These are phyloP conservation scores for Penicillium psychrofluorescens DNA, from an alignment of 495 filamentous ascomycete species.

Conservation along the genomic window DNA sequence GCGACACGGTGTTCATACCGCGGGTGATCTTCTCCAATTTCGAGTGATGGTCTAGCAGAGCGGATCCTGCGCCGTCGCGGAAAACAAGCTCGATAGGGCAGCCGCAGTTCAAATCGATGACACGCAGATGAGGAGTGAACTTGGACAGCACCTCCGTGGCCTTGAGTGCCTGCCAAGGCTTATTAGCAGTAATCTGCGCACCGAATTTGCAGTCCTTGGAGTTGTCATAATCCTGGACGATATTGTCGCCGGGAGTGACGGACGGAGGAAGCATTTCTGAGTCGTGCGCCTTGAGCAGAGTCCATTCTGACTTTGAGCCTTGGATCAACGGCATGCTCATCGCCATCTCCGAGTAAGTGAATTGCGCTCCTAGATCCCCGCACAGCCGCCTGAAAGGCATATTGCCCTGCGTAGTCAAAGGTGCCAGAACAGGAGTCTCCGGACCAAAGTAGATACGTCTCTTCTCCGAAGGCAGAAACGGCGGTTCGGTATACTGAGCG, in stretches of 20 bases:
- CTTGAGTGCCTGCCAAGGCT: constrained; percentile 80
- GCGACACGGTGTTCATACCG: constrained; percentile 89
- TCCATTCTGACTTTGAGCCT: constrained; percentile 88
- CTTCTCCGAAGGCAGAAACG: constrained; percentile 87
- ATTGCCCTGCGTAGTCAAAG: constrained; percentile 92
- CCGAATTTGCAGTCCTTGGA: constrained; percentile 79
- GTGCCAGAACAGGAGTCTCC: constrained; percentile 86
- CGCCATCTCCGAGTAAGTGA: constrained; percentile 98
- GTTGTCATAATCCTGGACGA: constrained; percentile 71
- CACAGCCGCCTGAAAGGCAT: constrained; percentile 93
- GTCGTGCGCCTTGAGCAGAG: constrained; percentile 82
- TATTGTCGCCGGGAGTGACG: constrained; percentile 31
- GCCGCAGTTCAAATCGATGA: constrained; percentile 92
- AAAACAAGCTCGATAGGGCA: constrained; percentile 94
- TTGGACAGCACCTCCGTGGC: constrained; percentile 71
- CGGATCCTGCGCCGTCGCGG: constrained; percentile 82
- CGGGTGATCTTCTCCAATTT: constrained; percentile 88
- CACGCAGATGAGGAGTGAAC: constrained; percentile 70
- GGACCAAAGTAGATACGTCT: constrained; percentile 84
- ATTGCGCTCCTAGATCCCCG: constrained; percentile 76
- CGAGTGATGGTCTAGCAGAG: constrained; percentile 72
- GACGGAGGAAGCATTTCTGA: constrained; percentile 64
- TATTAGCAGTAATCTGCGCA: constrained; percentile 84
- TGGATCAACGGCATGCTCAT: constrained; percentile 88
- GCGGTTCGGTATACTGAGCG: constrained; percentile 74